Base-by-base conservation (phyloP, 192 early-diverging fungal genomes). In the Gaertneriomyces semiglobifer region DNA sequence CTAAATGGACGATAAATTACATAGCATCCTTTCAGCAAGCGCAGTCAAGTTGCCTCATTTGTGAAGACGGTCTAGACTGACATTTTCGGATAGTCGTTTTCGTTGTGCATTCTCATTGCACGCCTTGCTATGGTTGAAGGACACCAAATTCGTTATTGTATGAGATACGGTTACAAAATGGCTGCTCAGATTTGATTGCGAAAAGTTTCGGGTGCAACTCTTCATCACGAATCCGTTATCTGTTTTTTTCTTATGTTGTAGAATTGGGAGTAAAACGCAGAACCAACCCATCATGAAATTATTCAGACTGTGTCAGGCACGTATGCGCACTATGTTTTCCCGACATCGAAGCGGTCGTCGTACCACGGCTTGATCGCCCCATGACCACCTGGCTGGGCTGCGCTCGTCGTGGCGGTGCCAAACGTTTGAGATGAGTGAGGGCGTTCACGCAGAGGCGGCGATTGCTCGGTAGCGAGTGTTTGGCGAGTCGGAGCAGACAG, bases 21-120 rank as follows among this genome's bases (percentile, higher is more conserved):
- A 44, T 50, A 63, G 62, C 62, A 63, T 38, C 62, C 62, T 4
- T 63, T 63, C 47, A 53, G 62, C 62, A 63, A 63, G 39, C 62
- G 62, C 47, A 25, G 18, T 38, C 11, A 53, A 19, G 62, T 63
- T n/a, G 62, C 62, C 25, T n/a, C 41, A 16, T 58, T 25, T 58
- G 56, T 2, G 14, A 50, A 50, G 18, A 18, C 48, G 25, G 1
- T 33, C 25, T 33, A 33, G 25, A 33, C 25, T 33, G 25, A 33
- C 0, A 33, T 33, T 33, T 2, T 33, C 25, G 2, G 25, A 33
- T 33, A 33, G 25, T n/a, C n/a, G n/a, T n/a, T n/a, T n/a, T n/a
- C n/a, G n/a, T 33, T 33, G 25, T 33, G 2, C 25, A 33, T 33
- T 33, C 25, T 33, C 25, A 33, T 33, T 33, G 25, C n/a, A n/a